Base-by-base conservation (phyloP, 139 green algal genomes). In the Closterium sp. region DNA sequence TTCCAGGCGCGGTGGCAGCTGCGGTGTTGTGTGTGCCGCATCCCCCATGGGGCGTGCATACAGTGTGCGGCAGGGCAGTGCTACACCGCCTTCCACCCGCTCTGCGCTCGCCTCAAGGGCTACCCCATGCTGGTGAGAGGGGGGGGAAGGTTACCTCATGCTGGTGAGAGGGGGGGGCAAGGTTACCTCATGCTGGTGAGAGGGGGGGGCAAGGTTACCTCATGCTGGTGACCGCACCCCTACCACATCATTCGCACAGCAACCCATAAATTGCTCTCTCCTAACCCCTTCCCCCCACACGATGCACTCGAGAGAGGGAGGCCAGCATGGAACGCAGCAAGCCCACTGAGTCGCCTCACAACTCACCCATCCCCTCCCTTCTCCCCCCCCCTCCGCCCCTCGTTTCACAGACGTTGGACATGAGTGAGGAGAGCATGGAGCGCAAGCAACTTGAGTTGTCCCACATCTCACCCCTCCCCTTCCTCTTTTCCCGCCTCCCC, bases 41-140 rank as follows among this genome's bases (percentile, higher is more conserved):
- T 97, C 92, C 91, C 87, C 11, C 92, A 98, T 88, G 97, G 97
- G 32, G 97, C 97, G 6, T 97, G 95, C 95, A 96, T 98, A 30
- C 97, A 98, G 95, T 98, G 95, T 88, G 94, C 90, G 13, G 95
- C 91, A 84, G 88, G 50, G 30, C 92, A 92, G 28, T 98, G 97
- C 95, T 97, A 95, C 86, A 88, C 91, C 4, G 91, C 96, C 19
- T 98, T 97, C 95, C 97, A 99, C 91, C 94, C 95, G 13, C 95
- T 97, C 70, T 98, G 97, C 87, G 97, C 97, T 0, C 92, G 93
- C 2, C 91, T 94, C 11, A 95, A 95, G 1, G 96, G 96, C 0
- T 92, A 92, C 27, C 21, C 11, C 31, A 94, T 96, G 91, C 86
- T 94, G 88, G 90, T 95, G 24, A 73, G 87, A 86, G 73, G 4